Evolutionary conservation across 371 early-diverging fungal genomes (phyloP), one percentile per base, ranked within the genome.

Genomic region (Mucor piriformis): DNA sequence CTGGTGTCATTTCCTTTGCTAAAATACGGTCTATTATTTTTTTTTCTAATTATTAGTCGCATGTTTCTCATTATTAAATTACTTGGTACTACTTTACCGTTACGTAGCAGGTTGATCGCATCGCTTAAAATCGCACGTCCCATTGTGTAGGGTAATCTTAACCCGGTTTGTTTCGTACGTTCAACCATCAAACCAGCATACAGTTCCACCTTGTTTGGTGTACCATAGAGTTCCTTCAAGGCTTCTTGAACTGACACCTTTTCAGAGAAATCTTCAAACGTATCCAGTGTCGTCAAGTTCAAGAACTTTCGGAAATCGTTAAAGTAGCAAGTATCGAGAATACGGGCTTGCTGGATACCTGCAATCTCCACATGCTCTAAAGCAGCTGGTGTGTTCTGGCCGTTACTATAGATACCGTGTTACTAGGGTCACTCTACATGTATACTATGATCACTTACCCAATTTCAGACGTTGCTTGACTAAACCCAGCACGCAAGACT

Each of bases 131-230:
- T 83, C 10, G 77, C 79, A 23, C 83, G 67, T 2, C 72, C 70
- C 59, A 74, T 72, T 5, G 83, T 78, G 49, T 77, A 83, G 7
- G 81, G 81, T 21, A 82, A 62, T 13, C 68, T 63, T 29, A 82
- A 43, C 5, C 77, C 77, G 5, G 73, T 70, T 3, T 61, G 67
- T 42, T 77, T 78, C 6, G 64, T 47, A 5, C 70, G 71, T 46
- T 83, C 83, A 4, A 78, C 69, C 61, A 79, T 72, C 5, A 79
- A 24, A 11, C 83, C 83, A 20, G 76, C 70, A 56, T 81, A 83
- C 0, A 83, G 59, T 43, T 83, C 83, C 0, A 83, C 83, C 3
- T 67, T 51, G n/a, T 83, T 71, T 11, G 71, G 66, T 3, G 60
- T 59, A 1, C 69, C 67, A 57, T 83, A 83, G 4, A 82, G 56